Percentiles rank a stretch among this genome's conserved stretches.
Evolutionary conservation across 129 eudicot genomes (phyloP).

Genomic region (Flaveria ramosissima): DNA sequence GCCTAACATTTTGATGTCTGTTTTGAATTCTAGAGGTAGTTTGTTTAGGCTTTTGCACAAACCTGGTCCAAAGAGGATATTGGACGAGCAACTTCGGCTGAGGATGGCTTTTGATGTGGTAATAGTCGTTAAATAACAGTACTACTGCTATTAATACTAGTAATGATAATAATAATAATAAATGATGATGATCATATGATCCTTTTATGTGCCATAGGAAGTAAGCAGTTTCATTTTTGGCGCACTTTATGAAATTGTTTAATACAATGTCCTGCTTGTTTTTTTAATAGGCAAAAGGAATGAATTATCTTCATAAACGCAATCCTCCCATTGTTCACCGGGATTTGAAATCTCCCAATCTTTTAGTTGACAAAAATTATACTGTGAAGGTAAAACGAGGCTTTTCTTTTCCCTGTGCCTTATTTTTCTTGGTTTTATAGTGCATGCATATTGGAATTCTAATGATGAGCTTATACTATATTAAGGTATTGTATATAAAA

Average conservation of each 20-base stretch:
- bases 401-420: constrained; percentile 12
- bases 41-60: constrained; percentile 77
- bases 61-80: constrained; percentile 64
- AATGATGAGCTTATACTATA: neutral
- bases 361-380: constrained; percentile 84
- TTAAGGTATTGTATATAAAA: neutral
- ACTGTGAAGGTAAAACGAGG: constrained; percentile 70
- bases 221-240: neutral
- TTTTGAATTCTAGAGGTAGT: constrained; percentile 73
- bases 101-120: constrained; percentile 98
- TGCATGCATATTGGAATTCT: constrained; percentile 10
- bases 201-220: neutral
- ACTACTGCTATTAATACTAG: neutral
- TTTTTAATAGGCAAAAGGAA: constrained; percentile 80
- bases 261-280: neutral
- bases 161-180: neutral
- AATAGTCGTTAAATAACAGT: constrained; percentile 22
- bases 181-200: neutral
- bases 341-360: constrained; percentile 95
- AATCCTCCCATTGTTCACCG: constrained; percentile 95
- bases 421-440: constrained; percentile 24
- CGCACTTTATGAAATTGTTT: neutral
- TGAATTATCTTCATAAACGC: constrained; percentile 96
- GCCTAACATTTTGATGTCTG: constrained; percentile 19
- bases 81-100: constrained; percentile 82